Conservation (phyloP, 352 stramenopile genomes). For the Elongisporangium prolatum region DNA sequence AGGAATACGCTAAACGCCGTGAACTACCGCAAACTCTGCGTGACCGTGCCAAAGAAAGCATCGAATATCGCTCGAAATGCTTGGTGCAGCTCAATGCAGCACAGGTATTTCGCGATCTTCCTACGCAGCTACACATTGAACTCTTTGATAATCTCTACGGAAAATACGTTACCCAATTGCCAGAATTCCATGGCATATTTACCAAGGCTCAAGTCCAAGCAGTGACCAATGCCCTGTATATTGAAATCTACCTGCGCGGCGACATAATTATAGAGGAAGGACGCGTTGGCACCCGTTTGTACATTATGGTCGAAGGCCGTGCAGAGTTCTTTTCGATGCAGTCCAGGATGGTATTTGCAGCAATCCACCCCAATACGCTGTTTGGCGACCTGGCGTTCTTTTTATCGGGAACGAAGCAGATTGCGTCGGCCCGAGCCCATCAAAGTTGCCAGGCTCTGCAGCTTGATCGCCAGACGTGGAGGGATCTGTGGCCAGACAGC, state of each 20-base stretch:
- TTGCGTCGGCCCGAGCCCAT: slow-evolving; percentile 12
- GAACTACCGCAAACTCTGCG: slow-evolving; percentile 14
- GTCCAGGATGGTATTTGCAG: slow-evolving; percentile 13
- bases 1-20: slow-evolving; percentile 19
- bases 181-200: slow-evolving; percentile 11
- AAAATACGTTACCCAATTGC: slow-evolving; percentile 6
- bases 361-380: slow-evolving; percentile 13
- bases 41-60: slow-evolving; percentile 13
- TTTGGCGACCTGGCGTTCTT: slow-evolving; percentile 25
- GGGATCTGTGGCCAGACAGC: slow-evolving; percentile 9
- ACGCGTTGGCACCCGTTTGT: slow-evolving; percentile 11
- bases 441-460: slow-evolving; percentile 15
- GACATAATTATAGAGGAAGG: slow-evolving; percentile 23
- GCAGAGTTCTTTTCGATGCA: slow-evolving; percentile 13
- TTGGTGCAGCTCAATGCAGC: slow-evolving; percentile 9
- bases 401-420: slow-evolving; percentile 9
- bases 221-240: slow-evolving; percentile 8
- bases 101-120: slow-evolving; percentile 15
- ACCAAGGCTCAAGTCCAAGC: slow-evolving; percentile 12
- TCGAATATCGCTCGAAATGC: slow-evolving; percentile 18
- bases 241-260: slow-evolving; percentile 19
- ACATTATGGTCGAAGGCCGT: slow-evolving; percentile 14
- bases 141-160: slow-evolving; percentile 24
- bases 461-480: slow-evolving; percentile 12
- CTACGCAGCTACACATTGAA: slow-evolving; percentile 8